Evolutionary conservation across 306 rosid genomes (phyloP), one percentile per base, ranked within the genome.

Genomic region (Cicer pinnatifidum): DNA sequence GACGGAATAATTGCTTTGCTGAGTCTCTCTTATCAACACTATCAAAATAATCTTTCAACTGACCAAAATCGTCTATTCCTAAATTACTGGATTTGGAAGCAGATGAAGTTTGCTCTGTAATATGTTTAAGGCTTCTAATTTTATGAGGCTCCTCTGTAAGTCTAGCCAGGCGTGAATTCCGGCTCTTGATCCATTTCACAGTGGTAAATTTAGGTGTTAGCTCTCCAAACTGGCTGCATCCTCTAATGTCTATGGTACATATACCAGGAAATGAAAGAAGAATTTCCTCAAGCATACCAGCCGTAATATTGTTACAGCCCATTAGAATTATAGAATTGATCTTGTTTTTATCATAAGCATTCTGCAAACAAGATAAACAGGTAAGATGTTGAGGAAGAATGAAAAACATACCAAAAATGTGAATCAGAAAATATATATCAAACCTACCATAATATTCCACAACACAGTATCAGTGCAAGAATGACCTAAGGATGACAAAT

Each of bases 21-120:
- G 93, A 69, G 78, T 95, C 99, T 79, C 99, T 90, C 89, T 95
- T 95, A 69, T 87, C 93, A 81, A 95, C 99, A 63, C 97, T 95
- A 47, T 91, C 90, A 80, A 95, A 91, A 78, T 95, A 95, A 82
- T 87, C 89, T 80, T 95, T 95, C 74, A 95, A 84, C 67, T 90
- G 96, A 67, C 97, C 96, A 84, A 95, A 95, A 84, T 90, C 96
- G 87, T 95, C 99, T 61, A 69, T 53, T 69, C 83, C 84, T 43
- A 87, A 61, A 80, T 82, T 83, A 88, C 86, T 89, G 57, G 77
- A 78, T 71, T 81, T 95, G 62, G 89, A 85, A 76, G 81, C 75
- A 54, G 80, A 88, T 17, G 85, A 82, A 67, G 78, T 75, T 78
- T 81, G 89, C 52, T 88, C 97, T 43, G 89, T 78, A 53, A 91